Base-by-base conservation (phyloP, 257 asterid genomes). In the Solanum chiquidenum region DNA sequence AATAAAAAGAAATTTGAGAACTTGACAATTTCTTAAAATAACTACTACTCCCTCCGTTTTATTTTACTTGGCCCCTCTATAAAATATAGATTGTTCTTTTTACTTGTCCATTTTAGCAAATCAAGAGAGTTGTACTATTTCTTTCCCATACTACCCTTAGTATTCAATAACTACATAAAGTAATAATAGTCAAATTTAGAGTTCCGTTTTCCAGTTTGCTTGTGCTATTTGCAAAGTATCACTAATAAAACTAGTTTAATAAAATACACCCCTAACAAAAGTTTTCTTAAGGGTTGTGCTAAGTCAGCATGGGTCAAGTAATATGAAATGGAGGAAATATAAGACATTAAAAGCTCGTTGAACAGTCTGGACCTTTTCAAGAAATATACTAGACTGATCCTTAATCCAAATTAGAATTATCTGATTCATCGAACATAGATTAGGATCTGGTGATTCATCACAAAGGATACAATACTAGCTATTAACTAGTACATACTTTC, bases 401-500 rank as follows among this genome's bases (percentile, higher is more conserved):
- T 80, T 46, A 80, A 46, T 5, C 29, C 42, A 29, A 29, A 80
- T 46, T 46, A 80, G 42, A 27, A 46, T 80, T 46, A 29, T 80
- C 42, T 46, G 37, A 77, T 25, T 42, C 84, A 77, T 42, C 20
- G 3, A 77, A 77, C 62, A 42, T 77, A 77, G 25, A 77, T 25
- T 40, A 42, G 35, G 25, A 14, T 77, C 37, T 8, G 62, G 84
- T 25, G 83, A 74, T 74, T 74, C 83, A 77, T 25, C 38, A 77
- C 27, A 27, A 49, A 80, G 85, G 68, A 46, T 80, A 80, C 85
- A 49, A 27, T 80, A 80, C 85, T 46, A 80, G 68, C 29, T 9
- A 73, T 52, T 66, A 86, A 49, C 88, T 27, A 42, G 84, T 74
- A 80, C 87, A 60, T 90, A 94, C 98, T 95, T 95, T 95, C 77